These are phyloP conservation scores for Zygnema cylindricum DNA, from an alignment of 139 green algal species.

Conservation along the genomic window DNA sequence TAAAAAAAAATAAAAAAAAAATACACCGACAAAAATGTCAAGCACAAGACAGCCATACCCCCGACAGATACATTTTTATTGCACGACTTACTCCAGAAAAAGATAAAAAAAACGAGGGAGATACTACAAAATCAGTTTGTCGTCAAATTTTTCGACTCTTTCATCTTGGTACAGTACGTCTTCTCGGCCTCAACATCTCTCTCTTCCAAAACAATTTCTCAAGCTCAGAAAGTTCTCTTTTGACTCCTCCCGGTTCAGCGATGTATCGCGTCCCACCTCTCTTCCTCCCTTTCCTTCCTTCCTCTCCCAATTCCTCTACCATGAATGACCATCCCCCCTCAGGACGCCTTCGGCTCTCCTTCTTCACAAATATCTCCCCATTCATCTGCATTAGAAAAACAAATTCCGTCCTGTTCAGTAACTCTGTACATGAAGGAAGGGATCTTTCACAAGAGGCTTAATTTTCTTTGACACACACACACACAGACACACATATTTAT, in stretches of 20 bases:
- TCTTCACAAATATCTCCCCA: background rate
- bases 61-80: too few species aligned
- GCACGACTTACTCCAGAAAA: too few species aligned
- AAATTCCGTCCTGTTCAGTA: too few species aligned
- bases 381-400: background rate
- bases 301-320: conserved; percentile 50
- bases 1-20: too few species aligned
- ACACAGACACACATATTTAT: background rate
- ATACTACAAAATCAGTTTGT: too few species aligned
- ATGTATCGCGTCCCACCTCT: conserved; percentile 50
- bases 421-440: too few species aligned
- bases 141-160: background rate
- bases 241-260: background rate
- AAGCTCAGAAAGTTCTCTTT: conserved; percentile 44
- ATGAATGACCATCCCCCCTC: conserved; percentile 46
- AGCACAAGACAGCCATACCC: too few species aligned
- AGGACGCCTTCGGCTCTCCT: background rate
- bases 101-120: too few species aligned
- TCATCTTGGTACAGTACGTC: conserved; percentile 32
- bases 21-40: too few species aligned
- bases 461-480: background rate
- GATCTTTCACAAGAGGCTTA: background rate
- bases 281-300: conserved; percentile 21
- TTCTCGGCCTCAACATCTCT: conserved; percentile 21
- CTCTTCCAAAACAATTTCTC: conserved; percentile 53